Percentiles rank a stretch among this genome's conserved stretches.
These are phyloP conservation scores for Aspergillus candidus DNA, from an alignment of 2,329 filamentous ascomycete species.

Conservation along the genomic window DNA sequence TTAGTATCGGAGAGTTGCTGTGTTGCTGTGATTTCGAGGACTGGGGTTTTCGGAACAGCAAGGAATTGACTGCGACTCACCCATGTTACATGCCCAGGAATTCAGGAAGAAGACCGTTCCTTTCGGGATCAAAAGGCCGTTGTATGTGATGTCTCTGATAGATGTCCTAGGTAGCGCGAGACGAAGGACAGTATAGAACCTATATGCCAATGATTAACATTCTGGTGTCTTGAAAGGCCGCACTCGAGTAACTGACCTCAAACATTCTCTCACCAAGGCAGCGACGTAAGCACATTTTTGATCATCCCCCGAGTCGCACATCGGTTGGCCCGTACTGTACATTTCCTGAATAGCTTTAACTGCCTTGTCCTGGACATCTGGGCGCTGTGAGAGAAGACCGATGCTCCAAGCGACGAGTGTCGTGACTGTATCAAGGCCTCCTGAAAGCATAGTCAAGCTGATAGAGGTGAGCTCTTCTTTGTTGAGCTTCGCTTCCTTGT, in stretches of 20 bases:
- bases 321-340: conserved; percentile 47
- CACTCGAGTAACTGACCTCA: conserved; percentile 37
- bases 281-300: conserved; percentile 58
- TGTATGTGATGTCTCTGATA: conserved; percentile 54
- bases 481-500: conserved; percentile 58
- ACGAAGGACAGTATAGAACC: conserved; percentile 58
- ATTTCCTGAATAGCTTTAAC: conserved; percentile 51
- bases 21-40: background rate
- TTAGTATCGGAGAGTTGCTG: background rate
- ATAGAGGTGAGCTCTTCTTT: conserved; percentile 59
- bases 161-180: conserved; percentile 58
- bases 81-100: conserved; percentile 64
- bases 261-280: conserved; percentile 57
- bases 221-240: background rate
- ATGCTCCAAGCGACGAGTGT: conserved; percentile 62
- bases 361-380: conserved; percentile 58
- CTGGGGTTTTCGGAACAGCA: background rate
- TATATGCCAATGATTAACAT: conserved; percentile 14
- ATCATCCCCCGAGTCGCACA: conserved; percentile 58
- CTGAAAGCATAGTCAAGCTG: conserved; percentile 62
- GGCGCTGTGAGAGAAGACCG: conserved; percentile 52
- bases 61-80: conserved; percentile 32
- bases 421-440: conserved; percentile 61
- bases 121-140: conserved; percentile 54
- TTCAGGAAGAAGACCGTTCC: conserved; percentile 62